A percentile compares a stretch with the other conserved stretches of the same genome.
Conservation (phyloP, 2,329 filamentous ascomycete species). For the Pyricularia pennisetigena region DNA sequence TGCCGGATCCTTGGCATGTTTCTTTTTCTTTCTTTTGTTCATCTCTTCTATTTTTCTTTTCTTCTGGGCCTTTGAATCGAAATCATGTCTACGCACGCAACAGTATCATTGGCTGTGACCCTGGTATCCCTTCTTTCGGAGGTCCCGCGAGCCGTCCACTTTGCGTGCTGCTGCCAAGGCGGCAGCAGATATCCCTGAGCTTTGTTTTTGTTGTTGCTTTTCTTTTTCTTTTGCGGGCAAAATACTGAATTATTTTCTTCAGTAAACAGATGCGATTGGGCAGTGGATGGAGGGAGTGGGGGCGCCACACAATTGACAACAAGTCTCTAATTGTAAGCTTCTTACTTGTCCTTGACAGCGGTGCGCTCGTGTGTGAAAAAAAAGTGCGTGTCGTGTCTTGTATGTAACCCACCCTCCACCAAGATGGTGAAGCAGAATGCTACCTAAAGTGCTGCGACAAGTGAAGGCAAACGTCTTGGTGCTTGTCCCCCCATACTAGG, state of each 20-base stretch:
- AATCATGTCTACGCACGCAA: not conserved
- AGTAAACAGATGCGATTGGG: not conserved
- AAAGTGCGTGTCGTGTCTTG: not conserved
- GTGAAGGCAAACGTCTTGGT: not conserved
- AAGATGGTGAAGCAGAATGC: not conserved
- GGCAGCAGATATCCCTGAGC: not conserved
- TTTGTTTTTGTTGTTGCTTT: too few relatives aligned
- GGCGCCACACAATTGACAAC: too few relatives aligned
- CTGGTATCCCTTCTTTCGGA: not conserved
- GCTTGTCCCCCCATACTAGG: not conserved
- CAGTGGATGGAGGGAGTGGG: not conserved
- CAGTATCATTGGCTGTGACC: not conserved
- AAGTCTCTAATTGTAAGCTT: too few relatives aligned
- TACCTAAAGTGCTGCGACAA: not conserved
- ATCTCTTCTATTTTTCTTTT: not conserved
- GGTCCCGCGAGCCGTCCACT: not conserved
- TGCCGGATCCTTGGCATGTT: not conserved
- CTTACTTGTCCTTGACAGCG: too few relatives aligned
- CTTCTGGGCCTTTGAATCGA: not conserved
- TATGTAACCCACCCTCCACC: not conserved
- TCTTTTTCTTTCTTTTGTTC: not conserved
- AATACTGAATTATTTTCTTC: not conserved
- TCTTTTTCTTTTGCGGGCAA: not conserved
- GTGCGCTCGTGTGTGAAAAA: not conserved
- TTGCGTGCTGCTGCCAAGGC: not conserved